Evolutionary conservation across 805 yeast genomes (phyloP).

Genomic region (Candida silvicultrix): DNA sequence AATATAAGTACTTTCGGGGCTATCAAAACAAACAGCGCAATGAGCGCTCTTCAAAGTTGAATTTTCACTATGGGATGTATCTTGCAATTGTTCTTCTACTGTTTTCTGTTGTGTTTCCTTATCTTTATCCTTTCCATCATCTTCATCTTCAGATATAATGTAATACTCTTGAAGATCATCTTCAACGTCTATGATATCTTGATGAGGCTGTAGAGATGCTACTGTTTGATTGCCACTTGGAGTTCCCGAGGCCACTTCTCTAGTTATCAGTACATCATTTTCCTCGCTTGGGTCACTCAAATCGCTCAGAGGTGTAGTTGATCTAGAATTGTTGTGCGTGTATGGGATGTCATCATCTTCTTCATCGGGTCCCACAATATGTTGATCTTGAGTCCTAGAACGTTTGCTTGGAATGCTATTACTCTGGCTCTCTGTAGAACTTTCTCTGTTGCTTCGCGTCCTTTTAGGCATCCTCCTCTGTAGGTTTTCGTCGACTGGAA

Average conservation of each 20-base stretch:
- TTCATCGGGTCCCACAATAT: slow-evolving; percentile 9
- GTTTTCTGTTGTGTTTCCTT: slow-evolving; percentile 18
- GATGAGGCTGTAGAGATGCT: not conserved
- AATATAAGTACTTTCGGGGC: slow-evolving; percentile 40
- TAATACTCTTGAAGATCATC: slow-evolving; percentile 11
- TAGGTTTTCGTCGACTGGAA: too few relatives aligned
- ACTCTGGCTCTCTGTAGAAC: not conserved
- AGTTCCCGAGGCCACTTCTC: not conserved
- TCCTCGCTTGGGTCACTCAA: slow-evolving; percentile 5
- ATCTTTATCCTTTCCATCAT: slow-evolving; percentile 1
- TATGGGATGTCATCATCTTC: slow-evolving; percentile 24
- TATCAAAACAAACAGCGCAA: slow-evolving; percentile 54
- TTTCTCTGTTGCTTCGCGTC: not conserved
- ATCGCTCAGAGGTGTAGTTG: slow-evolving; percentile 16
- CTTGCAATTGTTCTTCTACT: slow-evolving; percentile 26
- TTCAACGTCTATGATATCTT: slow-evolving; percentile 5
- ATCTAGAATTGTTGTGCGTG: slow-evolving; percentile 16
- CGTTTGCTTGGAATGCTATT: not conserved
- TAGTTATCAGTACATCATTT: not conserved
- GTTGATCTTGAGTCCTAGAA: not conserved
- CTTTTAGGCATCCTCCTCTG: not conserved
- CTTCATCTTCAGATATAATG: slow-evolving; percentile 13
- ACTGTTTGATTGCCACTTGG: not conserved
- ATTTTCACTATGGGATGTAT: slow-evolving; percentile 7
- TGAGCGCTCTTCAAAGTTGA: slow-evolving; percentile 13